These are phyloP conservation scores for Aureobasidium sp. DNA, from an alignment of 2,329 filamentous ascomycete genomes.

Conservation along the genomic window DNA sequence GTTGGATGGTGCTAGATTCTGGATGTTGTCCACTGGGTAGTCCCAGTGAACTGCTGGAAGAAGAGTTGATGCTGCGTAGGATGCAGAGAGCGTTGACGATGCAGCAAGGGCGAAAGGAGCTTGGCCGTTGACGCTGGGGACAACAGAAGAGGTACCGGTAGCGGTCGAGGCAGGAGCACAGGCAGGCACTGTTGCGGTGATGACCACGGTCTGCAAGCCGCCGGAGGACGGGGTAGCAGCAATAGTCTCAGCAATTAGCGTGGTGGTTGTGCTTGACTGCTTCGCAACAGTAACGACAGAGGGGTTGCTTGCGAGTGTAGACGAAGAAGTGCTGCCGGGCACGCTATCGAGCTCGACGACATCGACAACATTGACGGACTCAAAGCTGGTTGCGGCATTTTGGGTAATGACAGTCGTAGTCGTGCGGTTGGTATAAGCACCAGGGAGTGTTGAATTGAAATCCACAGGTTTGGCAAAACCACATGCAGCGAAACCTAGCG, in stretches of 20 bases:
- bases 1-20: neutral
- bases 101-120: neutral
- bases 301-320: neutral
- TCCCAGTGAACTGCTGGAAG: conserved; percentile 9
- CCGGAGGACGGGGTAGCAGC: neutral
- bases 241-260: neutral
- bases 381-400: neutral
- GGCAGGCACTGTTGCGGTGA: neutral
- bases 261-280: neutral
- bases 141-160: neutral
- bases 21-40: neutral
- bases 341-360: neutral
- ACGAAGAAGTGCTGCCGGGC: neutral
- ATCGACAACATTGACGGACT: neutral
- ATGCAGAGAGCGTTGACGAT: neutral
- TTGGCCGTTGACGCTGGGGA: neutral
- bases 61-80: neutral
- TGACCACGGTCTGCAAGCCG: neutral
- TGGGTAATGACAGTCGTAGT: neutral
- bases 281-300: neutral
- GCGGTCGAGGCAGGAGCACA: neutral
- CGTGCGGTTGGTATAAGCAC: neutral
- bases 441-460: neutral
- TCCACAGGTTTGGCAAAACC: neutral
- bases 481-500: neutral